A percentile compares a stretch with the other conserved stretches of the same genome.
Evolutionary conservation across 1,284 basidiomycete species (phyloP).

Genomic region (Sutorius eximius): DNA sequence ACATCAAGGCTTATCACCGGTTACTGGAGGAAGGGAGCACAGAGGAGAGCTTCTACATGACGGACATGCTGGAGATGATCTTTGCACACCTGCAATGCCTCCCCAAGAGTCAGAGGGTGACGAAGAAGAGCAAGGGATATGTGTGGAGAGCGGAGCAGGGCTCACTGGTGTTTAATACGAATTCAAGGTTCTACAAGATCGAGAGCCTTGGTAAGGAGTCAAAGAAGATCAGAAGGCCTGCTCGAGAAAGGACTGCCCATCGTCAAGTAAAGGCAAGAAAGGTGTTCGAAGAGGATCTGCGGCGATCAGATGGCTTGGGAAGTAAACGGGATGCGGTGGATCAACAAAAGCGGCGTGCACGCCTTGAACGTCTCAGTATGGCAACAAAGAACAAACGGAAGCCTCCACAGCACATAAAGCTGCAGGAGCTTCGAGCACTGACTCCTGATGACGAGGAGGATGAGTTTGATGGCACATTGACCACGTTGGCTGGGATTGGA

Average conservation of each 20-base stretch:
- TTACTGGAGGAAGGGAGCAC: background rate
- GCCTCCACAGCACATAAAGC: background rate
- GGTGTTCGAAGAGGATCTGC: conserved; percentile 1
- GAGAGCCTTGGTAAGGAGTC: background rate
- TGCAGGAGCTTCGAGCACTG: background rate
- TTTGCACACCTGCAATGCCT: conserved; percentile 7
- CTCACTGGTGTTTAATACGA: background rate
- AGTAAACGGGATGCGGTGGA: background rate
- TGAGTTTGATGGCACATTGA: background rate
- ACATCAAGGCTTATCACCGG: conserved; percentile 1
- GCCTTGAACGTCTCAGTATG: background rate
- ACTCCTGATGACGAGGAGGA: background rate
- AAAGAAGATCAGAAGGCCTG: background rate
- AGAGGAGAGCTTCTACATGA: background rate
- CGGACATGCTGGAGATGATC: too few species aligned
- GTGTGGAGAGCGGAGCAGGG: background rate
- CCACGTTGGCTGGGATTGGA: too few species aligned
- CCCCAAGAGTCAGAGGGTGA: background rate
- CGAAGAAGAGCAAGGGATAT: background rate
- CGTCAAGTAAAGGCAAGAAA: too few species aligned
- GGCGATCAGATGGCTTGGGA: background rate
- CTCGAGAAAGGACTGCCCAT: rapidly evolving
- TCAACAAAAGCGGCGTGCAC: background rate
- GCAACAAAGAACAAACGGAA: background rate
- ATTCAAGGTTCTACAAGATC: conserved; percentile 6